phyloP scores from a whole-genome alignment of 2,329 filamentous ascomycete genomes.

The Aspergillus sergii region DNA sequence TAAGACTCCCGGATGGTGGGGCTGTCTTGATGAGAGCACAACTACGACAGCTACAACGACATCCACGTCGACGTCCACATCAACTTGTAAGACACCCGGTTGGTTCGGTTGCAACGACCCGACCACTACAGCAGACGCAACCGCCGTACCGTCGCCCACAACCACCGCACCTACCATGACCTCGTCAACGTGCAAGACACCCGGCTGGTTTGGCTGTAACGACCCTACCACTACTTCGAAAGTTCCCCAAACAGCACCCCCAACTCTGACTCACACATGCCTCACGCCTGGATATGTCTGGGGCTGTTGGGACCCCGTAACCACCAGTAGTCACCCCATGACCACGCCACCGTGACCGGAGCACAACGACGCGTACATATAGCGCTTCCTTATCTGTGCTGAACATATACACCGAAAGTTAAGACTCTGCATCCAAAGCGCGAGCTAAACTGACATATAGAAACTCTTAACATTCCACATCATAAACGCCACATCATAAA shows the following conservation, averaged over 20 bases:
- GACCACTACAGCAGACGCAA: slow-evolving; percentile 29
- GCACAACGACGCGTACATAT: background rate
- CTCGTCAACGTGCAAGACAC: slow-evolving; percentile 29
- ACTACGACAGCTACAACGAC: slow-evolving; percentile 42
- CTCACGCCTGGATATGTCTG: slow-evolving; percentile 59
- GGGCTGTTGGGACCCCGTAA: slow-evolving; percentile 54
- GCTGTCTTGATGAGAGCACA: slow-evolving; percentile 56
- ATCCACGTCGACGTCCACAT: slow-evolving; percentile 38
- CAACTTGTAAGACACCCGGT: slow-evolving; percentile 45
- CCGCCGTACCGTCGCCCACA: slow-evolving; percentile 20
- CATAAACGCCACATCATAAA: background rate
- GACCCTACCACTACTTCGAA: slow-evolving; percentile 28
- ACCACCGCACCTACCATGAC: slow-evolving; percentile 20
- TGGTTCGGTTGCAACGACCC: slow-evolving; percentile 49
- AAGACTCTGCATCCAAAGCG: background rate
- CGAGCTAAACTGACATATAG: slow-evolving; percentile 2
- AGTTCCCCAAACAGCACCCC: slow-evolving; percentile 16
- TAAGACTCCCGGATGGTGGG: slow-evolving; percentile 92
- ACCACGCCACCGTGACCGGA: slow-evolving; percentile 22
- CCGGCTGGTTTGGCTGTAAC: slow-evolving; percentile 41
- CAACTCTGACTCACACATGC: slow-evolving; percentile 39
- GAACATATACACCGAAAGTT: background rate
- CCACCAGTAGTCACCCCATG: slow-evolving; percentile 32
- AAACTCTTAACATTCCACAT: background rate
- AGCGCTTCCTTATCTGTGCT: background rate